Evolutionary conservation across 371 early-diverging fungal species (phyloP), one percentile per base, ranked within the genome.

Genomic region (Mortierella sp.): DNA sequence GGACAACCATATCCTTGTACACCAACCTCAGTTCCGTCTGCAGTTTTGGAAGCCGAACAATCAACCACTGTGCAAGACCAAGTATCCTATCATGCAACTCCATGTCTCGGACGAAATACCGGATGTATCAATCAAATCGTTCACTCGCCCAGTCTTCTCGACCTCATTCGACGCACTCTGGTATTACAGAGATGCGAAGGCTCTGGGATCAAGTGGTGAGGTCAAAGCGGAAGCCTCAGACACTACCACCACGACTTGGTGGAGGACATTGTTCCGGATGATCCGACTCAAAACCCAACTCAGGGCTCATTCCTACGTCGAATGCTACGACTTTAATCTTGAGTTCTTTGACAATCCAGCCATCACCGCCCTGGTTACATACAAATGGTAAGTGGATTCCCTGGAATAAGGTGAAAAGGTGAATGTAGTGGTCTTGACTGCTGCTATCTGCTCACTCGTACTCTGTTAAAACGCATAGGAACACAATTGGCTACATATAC

Each of bases 271-370:
- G 13, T 27, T 38, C 27, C 24, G 48, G 8, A 24, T 56, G 34
- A 18, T 62, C 48, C 21, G 10, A 48, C 18, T 57, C 4, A 58
- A 47, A 12, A 0, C 46, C 5, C 55, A 28, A 2, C 23, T 56
- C 3, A 8, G 39, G 43, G 42, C 26, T 13, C 28, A 38, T 6
- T 12, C n/a, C 4, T 55, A 43, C 56, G 57, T 56, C 23, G 58
- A 52, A 6, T 50, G 49, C 39, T 16, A 67, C 6, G 54, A 67
- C 27, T 51, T 45, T 21, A 50, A 31, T 23, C 26, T 55, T 27
- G 68, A 60, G 52, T 60, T 48, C 27, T 52, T 67, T 43, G 68
- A 67, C 24, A 67, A 61, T 45, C 68, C 68, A 8, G 61, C 61
- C 14, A 67, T 67, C 30, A 27, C 50, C 0, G 68, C 68, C 0